Conservation (phyloP, 176 grass and related monocot species). For the Poa pratensis region DNA sequence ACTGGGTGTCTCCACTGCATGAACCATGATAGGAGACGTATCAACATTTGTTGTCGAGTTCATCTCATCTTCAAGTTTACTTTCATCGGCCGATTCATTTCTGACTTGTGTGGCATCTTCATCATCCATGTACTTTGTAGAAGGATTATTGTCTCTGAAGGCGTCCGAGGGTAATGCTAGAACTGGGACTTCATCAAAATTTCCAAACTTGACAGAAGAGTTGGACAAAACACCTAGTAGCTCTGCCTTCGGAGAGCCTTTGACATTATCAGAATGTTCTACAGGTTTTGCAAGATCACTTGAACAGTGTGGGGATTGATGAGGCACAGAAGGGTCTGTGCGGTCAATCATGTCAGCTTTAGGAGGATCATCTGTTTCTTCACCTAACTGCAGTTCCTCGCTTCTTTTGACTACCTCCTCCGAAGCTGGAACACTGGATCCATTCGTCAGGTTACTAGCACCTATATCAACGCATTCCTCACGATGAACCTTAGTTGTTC, state of each 20-base stretch:
- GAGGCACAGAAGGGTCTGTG: constrained; percentile 34
- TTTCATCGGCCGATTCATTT: constrained; percentile 37
- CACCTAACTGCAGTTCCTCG: constrained; percentile 37
- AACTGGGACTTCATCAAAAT: constrained; percentile 60
- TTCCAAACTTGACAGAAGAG: constrained; percentile 61
- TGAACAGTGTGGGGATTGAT: constrained; percentile 45
- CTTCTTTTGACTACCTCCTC: constrained; percentile 15
- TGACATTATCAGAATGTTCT: constrained; percentile 40
- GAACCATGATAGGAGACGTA: constrained; percentile 38
- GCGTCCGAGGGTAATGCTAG: constrained; percentile 49
- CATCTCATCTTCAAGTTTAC: constrained; percentile 29
- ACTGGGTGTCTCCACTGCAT: constrained; percentile 33
- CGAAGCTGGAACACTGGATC: constrained; percentile 29
- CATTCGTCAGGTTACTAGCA: constrained; percentile 33
- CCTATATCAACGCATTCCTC: constrained; percentile 43
- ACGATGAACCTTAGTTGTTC: constrained; percentile 27
- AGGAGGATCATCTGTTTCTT: constrained; percentile 44
- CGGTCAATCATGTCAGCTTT: constrained; percentile 43
- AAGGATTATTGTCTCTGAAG: constrained; percentile 46
- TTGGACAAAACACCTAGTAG: constrained; percentile 39
- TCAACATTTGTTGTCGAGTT: constrained; percentile 20
- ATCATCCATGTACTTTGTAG: constrained; percentile 33
- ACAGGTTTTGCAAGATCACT: constrained; percentile 41
- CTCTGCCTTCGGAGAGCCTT: constrained; percentile 33
- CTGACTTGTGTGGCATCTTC: constrained; percentile 25